A percentile compares a stretch with the other conserved stretches of the same genome.
These are phyloP conservation scores for Lactifluus echinatus DNA, from an alignment of 768 basidiomycete species.

Conservation along the genomic window DNA sequence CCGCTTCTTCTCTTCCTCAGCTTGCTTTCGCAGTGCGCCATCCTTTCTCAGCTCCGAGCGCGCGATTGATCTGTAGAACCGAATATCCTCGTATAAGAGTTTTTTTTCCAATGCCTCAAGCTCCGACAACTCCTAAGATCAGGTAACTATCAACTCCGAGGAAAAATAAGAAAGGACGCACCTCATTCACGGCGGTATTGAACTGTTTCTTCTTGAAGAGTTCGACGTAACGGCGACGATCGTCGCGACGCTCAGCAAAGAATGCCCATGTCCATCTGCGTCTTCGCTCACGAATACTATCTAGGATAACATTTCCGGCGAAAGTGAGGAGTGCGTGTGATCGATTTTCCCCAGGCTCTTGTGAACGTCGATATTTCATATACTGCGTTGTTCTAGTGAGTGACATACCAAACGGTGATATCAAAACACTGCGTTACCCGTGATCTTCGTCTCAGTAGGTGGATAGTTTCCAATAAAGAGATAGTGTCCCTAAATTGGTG, in stretches of 20 bases:
- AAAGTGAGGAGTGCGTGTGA: conserved; percentile 67
- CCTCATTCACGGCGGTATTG: conserved; percentile 43
- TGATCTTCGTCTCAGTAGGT: conserved; percentile 80
- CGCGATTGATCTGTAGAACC: conserved; percentile 94
- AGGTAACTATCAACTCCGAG: conserved; percentile 6
- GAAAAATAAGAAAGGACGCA: conserved; percentile 27
- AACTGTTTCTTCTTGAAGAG: conserved; percentile 73
- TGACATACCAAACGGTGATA: conserved; percentile 15
- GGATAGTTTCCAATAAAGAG: conserved; percentile 92
- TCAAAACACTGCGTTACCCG: conserved; percentile 41
- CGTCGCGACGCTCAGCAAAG: conserved; percentile 81
- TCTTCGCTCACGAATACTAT: conserved; percentile 74
- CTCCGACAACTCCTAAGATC: conserved; percentile 38
- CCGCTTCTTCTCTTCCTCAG: conserved; percentile 57
- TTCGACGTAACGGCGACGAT: conserved; percentile 74
- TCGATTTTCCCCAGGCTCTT: conserved; percentile 48
- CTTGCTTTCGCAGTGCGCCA: conserved; percentile 52
- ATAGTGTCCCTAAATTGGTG: conserved; percentile 92
- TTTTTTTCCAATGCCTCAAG: conserved; percentile 70
- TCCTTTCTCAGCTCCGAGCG: conserved; percentile 85
- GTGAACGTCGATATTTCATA: conserved; percentile 65
- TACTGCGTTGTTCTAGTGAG: conserved; percentile 44
- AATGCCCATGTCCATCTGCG: conserved; percentile 89
- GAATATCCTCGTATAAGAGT: conserved; percentile 87
- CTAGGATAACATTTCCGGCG: conserved; percentile 70